phyloP scores from a whole-genome alignment of 164 flowering plant species.

The Berberis thunbergii region DNA sequence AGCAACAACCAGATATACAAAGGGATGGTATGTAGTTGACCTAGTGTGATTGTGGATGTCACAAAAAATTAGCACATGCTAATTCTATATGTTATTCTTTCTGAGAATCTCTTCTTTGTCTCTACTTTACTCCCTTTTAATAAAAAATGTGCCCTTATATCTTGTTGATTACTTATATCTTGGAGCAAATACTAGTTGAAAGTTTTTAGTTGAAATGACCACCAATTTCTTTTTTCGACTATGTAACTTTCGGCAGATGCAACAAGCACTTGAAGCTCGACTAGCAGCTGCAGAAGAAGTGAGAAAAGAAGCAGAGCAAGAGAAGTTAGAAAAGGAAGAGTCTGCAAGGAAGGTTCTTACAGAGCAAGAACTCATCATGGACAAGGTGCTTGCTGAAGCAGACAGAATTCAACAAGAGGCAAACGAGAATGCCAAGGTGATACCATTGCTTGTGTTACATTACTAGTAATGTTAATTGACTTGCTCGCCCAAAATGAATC shows the following conservation, averaged over 20 bases:
- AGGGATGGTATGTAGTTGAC: too few relatives aligned
- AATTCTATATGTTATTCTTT: too few relatives aligned
- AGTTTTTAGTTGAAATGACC: background rate
- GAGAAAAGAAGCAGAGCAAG: constrained; percentile 45
- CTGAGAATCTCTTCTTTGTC: too few relatives aligned
- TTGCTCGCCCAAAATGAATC: background rate
- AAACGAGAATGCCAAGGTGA: constrained; percentile 82
- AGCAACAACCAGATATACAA: too few relatives aligned
- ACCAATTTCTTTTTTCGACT: background rate
- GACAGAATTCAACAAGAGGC: constrained; percentile 53
- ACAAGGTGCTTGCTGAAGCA: constrained; percentile 65
- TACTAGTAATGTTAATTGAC: background rate
- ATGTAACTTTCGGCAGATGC: constrained; percentile 45
- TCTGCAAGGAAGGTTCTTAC: constrained; percentile 36
- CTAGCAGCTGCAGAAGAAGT: constrained; percentile 49
- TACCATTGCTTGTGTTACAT: background rate
- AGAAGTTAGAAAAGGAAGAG: constrained; percentile 47
- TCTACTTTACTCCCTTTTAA: too few relatives aligned
- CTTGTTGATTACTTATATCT: too few relatives aligned
- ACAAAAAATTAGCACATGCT: too few relatives aligned
- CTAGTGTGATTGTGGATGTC: too few relatives aligned
- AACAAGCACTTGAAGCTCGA: constrained; percentile 41
- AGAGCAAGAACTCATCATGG: constrained; percentile 62
- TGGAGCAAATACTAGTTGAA: background rate
- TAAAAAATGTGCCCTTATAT: background rate